phyloP scores from a whole-genome alignment of 1,284 basidiomycete species.

The Heterobasidion occidentale region DNA sequence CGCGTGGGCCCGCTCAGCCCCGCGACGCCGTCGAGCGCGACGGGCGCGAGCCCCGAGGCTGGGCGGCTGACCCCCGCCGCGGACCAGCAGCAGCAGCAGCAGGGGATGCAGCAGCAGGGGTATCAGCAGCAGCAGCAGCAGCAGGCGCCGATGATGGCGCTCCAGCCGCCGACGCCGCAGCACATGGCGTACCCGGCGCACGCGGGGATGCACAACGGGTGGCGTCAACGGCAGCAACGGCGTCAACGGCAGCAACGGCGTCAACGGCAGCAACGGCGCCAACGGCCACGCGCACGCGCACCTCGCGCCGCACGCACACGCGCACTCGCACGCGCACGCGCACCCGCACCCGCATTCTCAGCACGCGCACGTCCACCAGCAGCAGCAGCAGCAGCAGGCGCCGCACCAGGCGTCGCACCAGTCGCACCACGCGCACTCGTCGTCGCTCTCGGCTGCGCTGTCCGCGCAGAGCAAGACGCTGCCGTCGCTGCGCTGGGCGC shows the following conservation, averaged over 20 bases:
- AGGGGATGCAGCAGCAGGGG: not conserved
- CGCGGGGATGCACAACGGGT: not conserved
- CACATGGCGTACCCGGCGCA: not conserved
- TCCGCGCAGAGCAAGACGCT: slow-evolving; percentile 1
- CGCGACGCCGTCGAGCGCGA: slow-evolving; percentile 5
- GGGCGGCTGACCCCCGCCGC: too few species aligned
- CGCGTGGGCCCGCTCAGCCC: slow-evolving; percentile 3
- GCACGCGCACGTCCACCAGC: not conserved
- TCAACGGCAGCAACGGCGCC: not conserved
- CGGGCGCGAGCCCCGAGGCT: not conserved
- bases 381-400: not conserved
- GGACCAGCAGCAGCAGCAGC: too few species aligned
- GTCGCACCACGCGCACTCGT: slow-evolving; percentile 4
- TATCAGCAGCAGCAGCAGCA: not conserved
- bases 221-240: not conserved
- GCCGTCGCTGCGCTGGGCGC: slow-evolving; percentile 4
- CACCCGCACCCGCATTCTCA: not conserved
- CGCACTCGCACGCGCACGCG: not conserved
- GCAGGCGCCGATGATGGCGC: not conserved
- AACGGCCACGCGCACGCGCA: not conserved
- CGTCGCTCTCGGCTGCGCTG: slow-evolving; percentile 1
- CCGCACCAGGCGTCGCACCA: slow-evolving; percentile 6
- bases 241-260: too few species aligned
- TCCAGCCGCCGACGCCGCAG: slow-evolving; percentile 3
- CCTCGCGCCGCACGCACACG: slow-evolving; percentile 7